Evolutionary conservation across 1,284 basidiomycete species (phyloP).

Genomic region (Polyporus tsugae): DNA sequence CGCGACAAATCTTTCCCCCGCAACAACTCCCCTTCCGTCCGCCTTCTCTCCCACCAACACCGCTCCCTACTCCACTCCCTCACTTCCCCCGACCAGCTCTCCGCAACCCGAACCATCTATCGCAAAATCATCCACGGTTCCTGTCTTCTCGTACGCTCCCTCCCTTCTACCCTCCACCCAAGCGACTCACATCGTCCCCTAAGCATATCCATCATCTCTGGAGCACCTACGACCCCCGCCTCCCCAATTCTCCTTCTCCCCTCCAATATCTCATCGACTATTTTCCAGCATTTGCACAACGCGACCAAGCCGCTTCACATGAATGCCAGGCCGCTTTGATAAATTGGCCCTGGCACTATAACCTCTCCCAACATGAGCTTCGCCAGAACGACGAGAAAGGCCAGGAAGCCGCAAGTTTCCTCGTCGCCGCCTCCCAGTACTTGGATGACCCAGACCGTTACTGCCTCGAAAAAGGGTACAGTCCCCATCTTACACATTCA

Average conservation of each 20-base stretch:
- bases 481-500: not conserved
- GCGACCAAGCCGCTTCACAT: slow-evolving; percentile 17
- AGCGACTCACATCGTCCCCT: not conserved
- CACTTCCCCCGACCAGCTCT: not conserved
- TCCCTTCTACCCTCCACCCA: not conserved
- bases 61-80: slow-evolving; percentile 5
- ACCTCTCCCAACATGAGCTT: slow-evolving; percentile 20
- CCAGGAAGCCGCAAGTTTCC: slow-evolving; percentile 24
- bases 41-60: not conserved
- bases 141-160: slow-evolving; percentile 21
- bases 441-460: slow-evolving; percentile 20
- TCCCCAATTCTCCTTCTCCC: slow-evolving; percentile 13
- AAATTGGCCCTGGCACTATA: slow-evolving; percentile 25
- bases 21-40: not conserved
- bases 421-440: slow-evolving; percentile 23
- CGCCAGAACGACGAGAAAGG: slow-evolving; percentile 18
- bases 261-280: slow-evolving; percentile 24
- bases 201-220: not conserved
- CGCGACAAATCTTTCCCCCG: not conserved
- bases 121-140: slow-evolving; percentile 27
- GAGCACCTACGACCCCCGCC: slow-evolving; percentile 15
- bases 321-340: slow-evolving; percentile 4
- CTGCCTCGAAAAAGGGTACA: slow-evolving; percentile 26
- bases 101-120: slow-evolving; percentile 22
- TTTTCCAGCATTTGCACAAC: slow-evolving; percentile 29